Conservation (phyloP, 306 rosid genomes). For the Vigna reflexopilosa region DNA sequence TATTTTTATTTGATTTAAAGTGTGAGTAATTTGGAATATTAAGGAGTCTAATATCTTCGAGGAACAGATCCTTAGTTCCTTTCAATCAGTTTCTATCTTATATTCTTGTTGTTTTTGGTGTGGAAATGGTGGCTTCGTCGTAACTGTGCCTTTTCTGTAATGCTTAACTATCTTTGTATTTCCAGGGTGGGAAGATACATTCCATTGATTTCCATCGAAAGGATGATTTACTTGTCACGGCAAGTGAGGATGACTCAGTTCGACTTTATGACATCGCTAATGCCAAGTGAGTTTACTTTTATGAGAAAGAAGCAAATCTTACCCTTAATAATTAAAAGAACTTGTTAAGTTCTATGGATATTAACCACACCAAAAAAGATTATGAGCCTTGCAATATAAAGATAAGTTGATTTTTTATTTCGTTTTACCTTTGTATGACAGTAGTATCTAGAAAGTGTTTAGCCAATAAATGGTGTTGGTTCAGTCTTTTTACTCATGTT, state of each 20-base stretch:
- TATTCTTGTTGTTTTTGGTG: slow-evolving; percentile 22
- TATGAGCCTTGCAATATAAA: no score
- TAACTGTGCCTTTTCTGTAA: slow-evolving; percentile 1
- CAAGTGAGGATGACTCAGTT: slow-evolving; percentile 93
- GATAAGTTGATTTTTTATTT: no score
- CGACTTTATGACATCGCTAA: slow-evolving; percentile 86
- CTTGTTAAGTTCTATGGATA: no score
- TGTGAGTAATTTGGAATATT: not conserved
- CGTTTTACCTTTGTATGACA: not conserved
- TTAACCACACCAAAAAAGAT: no score
- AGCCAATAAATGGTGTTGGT: not conserved
- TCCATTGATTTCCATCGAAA: slow-evolving; percentile 90
- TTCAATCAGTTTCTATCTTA: not conserved
- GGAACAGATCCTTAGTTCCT: not conserved
- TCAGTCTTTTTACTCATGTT: not conserved
- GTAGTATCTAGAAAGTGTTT: not conserved
- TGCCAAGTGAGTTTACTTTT: slow-evolving; percentile 76
- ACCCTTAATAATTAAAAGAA: no score
- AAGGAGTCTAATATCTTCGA: not conserved
- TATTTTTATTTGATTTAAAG: not conserved
- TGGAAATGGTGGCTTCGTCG: slow-evolving; percentile 8
- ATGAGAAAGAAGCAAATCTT: not conserved
- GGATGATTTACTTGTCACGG: slow-evolving; percentile 89
- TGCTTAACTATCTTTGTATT: slow-evolving; percentile 10
- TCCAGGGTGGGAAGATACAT: slow-evolving; percentile 85